These are phyloP conservation scores for Brassica cretica DNA, from an alignment of 345 rosid genomes.

Conservation along the genomic window DNA sequence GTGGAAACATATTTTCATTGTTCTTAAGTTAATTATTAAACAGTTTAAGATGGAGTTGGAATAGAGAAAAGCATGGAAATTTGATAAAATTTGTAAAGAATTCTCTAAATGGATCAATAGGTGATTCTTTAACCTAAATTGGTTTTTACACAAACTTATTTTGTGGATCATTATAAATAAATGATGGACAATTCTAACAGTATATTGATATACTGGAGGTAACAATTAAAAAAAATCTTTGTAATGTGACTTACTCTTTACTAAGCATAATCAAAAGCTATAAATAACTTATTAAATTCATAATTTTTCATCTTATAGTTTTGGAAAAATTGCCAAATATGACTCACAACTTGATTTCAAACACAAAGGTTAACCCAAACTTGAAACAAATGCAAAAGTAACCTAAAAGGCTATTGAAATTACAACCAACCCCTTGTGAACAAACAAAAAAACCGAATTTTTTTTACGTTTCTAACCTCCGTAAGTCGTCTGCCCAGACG, in stretches of 20 bases:
- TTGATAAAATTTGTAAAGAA: background rate
- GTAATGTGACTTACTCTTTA: background rate
- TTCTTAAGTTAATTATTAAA: background rate
- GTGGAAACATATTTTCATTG: background rate
- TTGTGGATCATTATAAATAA: background rate
- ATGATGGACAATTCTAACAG: background rate
- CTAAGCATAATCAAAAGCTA: background rate
- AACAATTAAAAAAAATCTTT: background rate
- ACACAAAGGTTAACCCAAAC: too few species aligned
- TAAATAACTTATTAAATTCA: background rate
- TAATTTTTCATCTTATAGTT: background rate
- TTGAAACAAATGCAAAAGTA: too few species aligned
- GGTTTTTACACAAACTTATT: background rate
- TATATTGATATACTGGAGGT: background rate
- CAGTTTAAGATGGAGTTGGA: background rate
- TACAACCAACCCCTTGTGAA: too few species aligned
- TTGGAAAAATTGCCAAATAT: too few species aligned
- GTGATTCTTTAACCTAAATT: background rate
- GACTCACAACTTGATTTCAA: too few species aligned
- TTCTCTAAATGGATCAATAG: background rate
- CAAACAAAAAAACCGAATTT: too few species aligned
- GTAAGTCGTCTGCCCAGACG: too few species aligned
- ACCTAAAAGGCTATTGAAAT: too few species aligned
- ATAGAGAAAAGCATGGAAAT: background rate
- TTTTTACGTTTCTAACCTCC: too few species aligned